phyloP scores from a whole-genome alignment of 306 rosid species.

The Vigna reflexopilosa region DNA sequence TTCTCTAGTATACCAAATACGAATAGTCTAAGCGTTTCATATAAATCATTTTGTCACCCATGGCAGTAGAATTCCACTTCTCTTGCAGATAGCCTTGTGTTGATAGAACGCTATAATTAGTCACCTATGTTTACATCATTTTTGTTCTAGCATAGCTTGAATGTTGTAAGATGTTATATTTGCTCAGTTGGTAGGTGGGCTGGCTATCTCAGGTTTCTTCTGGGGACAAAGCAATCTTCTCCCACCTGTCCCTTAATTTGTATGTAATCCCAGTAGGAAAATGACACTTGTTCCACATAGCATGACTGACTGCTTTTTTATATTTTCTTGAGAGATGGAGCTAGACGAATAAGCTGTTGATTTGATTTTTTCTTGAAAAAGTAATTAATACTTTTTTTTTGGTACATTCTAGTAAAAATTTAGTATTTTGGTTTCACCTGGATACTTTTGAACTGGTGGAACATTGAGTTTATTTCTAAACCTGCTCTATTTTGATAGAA shows the following conservation, averaged over 20 bases:
- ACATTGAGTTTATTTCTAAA: not conserved
- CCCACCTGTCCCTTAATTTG: not conserved
- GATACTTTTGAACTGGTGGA: conserved; percentile 20
- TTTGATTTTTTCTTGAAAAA: conserved; percentile 37
- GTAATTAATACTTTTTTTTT: not conserved
- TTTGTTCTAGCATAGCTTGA: conserved; percentile 35
- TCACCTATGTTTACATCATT: not conserved
- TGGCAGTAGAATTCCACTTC: conserved; percentile 26
- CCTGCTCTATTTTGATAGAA: no score
- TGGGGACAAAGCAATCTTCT: conserved; percentile 7
- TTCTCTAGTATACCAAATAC: conserved; percentile 5
- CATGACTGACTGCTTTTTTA: not conserved
- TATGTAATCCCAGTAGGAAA: not conserved
- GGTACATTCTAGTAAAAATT: conserved; percentile 22
- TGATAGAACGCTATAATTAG: conserved; percentile 18
- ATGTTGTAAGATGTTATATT: conserved; percentile 16
- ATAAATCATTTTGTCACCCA: conserved; percentile 30
- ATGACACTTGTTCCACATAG: conserved; percentile 30
- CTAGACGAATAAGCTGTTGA: not conserved
- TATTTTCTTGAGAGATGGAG: conserved; percentile 17
- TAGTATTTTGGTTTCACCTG: conserved; percentile 22
- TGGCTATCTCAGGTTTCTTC: conserved; percentile 13
- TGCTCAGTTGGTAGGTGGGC: conserved; percentile 7
- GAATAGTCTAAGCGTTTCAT: conserved; percentile 24
- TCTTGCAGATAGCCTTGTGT: conserved; percentile 35